Evolutionary conservation across 2,329 filamentous ascomycete genomes (phyloP), one percentile per base, ranked within the genome.

Genomic region (Cladosporium sp.): DNA sequence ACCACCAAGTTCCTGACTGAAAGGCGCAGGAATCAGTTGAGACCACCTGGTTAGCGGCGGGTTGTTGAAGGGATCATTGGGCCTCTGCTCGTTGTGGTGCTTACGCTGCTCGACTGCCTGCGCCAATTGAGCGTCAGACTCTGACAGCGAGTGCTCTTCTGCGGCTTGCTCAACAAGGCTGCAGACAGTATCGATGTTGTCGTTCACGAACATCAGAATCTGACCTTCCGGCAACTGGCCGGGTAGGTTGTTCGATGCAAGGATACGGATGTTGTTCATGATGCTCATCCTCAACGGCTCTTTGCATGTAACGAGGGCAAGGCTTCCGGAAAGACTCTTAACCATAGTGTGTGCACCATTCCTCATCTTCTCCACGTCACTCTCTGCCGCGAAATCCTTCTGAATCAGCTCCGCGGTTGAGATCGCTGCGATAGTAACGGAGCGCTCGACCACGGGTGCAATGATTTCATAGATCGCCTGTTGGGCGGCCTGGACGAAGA

Each of bases 131-230:
- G 96, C 91, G 76, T 99, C 94, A 66, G 99, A 98, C 77, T 99
- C 95, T 1, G 92, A 91, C 46, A 97, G 83, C 11, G 95, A 95
- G 67, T 94, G 91, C 73, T 96, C 91, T 77, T 98, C 94, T 3
- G 95, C 96, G 62, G 95, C 93, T 78, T 95, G 93, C 78, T 99
- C 95, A 55, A 99, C 96, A 68, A 97, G 91, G 72, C 87, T 90
- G 75, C 95, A 98, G 56, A 96, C 94, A 49, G 93, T 85, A 72
- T 99, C 95, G 33, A 99, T 85, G 76, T 99, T 99, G 70, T 96
- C 94, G 77, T 98, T 99, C 67, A 99, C 94, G 78, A 96, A 98
- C 92, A 99, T 97, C 65, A 98, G 87, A 67, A 99, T 95, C 35
- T 95, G 91, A 7, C 95, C 95, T 79, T 99, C 95, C 0, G 95